phyloP scores from a whole-genome alignment of 805 yeast genomes.

The Sungouiozyma intestinalis region DNA sequence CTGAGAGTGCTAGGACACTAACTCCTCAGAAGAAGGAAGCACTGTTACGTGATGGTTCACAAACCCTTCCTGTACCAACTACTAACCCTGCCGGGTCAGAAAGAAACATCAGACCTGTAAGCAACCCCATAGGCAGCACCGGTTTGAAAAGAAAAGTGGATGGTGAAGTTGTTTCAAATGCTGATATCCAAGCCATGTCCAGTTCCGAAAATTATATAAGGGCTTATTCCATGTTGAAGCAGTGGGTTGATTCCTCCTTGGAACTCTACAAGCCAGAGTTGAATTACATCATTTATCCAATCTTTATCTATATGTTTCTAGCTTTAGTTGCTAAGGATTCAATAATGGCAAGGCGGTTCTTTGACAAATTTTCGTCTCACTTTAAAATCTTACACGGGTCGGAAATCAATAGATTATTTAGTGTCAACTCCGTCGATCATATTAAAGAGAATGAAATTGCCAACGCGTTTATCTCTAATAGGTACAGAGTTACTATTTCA shows the following conservation, averaged over 20 bases:
- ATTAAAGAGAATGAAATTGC: conserved; percentile 76
- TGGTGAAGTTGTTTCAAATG: conserved; percentile 20
- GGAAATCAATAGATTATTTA: conserved; percentile 62
- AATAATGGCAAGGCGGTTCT: conserved; percentile 60
- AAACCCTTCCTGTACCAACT: conserved; percentile 23
- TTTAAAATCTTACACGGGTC: conserved; percentile 66
- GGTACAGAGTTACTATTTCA: conserved; percentile 66
- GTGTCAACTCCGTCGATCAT: conserved; percentile 72
- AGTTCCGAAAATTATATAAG: conserved; percentile 61
- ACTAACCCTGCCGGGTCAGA: conserved; percentile 25
- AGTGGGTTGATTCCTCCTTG: conserved; percentile 85
- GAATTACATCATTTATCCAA: conserved; percentile 73
- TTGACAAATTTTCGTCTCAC: conserved; percentile 62
- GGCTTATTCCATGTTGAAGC: conserved; percentile 69
- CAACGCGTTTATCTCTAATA: conserved; percentile 57
- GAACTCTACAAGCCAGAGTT: conserved; percentile 88
- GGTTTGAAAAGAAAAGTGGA: conserved; percentile 23
- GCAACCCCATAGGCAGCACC: conserved; percentile 17
- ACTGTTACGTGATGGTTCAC: conserved; percentile 38
- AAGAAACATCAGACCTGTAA: conserved; percentile 23
- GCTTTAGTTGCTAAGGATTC: conserved; percentile 62
- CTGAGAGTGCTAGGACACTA: conserved; percentile 62
- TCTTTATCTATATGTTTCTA: conserved; percentile 82
- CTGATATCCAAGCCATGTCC: conserved; percentile 16
- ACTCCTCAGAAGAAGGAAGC: conserved; percentile 41